These are phyloP conservation scores for Xylariomycetidae sp. DNA, from an alignment of 2,329 filamentous ascomycete genomes.

Conservation along the genomic window DNA sequence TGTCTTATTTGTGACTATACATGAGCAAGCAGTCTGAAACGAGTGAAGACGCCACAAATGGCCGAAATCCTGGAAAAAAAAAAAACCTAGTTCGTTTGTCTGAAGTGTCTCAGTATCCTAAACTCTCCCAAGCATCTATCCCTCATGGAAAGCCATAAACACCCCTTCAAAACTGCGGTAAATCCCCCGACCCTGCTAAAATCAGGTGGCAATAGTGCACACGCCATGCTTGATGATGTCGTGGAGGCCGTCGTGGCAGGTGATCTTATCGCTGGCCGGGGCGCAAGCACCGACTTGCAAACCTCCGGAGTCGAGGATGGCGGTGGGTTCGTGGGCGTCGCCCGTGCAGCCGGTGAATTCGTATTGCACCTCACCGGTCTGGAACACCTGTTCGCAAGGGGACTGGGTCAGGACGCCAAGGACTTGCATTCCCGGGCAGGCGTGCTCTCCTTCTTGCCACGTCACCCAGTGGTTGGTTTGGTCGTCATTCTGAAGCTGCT, in stretches of 20 bases:
- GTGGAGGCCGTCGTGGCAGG: slow-evolving; percentile 9
- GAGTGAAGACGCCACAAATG: no score
- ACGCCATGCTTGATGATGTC: slow-evolving; percentile 14
- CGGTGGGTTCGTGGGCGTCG: slow-evolving; percentile 4
- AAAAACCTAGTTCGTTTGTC: no score
- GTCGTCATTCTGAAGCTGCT: neutral
- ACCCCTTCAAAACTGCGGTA: no score
- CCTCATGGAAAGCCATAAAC: no score
- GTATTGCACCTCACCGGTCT: slow-evolving; percentile 8
- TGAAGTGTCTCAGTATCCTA: no score
- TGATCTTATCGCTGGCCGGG: slow-evolving; percentile 9
- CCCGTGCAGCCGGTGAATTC: slow-evolving; percentile 10
- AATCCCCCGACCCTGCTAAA: no score
- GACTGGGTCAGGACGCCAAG: slow-evolving; percentile 7
- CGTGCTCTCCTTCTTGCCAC: neutral
- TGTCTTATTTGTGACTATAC: no score
- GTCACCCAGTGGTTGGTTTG: neutral
- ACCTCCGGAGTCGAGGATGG: slow-evolving; percentile 10
- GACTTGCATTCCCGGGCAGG: slow-evolving; percentile 1
- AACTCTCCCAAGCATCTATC: no score
- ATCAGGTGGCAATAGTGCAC: slow-evolving; percentile 6
- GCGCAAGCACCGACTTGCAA: slow-evolving; percentile 10
- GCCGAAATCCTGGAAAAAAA: no score
- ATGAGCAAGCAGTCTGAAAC: no score
- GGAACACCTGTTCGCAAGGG: slow-evolving; percentile 9